Evolutionary conservation across 371 early-diverging fungal genomes (phyloP).

Genomic region (Lichtheimia ornata): DNA sequence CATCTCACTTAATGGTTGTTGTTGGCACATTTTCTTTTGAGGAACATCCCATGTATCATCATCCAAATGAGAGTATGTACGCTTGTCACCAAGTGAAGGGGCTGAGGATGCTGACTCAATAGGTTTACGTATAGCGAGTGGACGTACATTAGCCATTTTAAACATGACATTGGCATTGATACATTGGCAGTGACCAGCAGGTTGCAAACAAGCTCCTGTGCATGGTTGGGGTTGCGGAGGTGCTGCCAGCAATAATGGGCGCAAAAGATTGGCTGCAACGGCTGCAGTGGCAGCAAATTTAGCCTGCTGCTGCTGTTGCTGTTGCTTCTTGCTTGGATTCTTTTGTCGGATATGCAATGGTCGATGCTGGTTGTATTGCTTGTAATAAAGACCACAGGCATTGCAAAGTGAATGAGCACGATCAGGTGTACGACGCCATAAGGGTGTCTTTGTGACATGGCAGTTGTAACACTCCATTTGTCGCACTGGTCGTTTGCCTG

Average conservation of each 20-base stretch:
- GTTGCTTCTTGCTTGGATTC: slow-evolving; percentile 16
- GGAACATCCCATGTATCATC: neutral
- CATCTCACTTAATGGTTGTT: slow-evolving; percentile 20
- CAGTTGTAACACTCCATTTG: slow-evolving; percentile 81
- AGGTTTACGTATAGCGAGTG: neutral
- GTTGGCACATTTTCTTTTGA: slow-evolving; percentile 1
- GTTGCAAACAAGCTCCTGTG: neutral
- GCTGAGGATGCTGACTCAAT: neutral
- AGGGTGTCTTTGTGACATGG: slow-evolving; percentile 76
- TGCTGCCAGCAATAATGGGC: neutral
- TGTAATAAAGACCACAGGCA: slow-evolving; percentile 83
- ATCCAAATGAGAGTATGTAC: neutral
- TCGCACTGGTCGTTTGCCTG: slow-evolving; percentile 42
- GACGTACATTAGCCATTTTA: neutral
- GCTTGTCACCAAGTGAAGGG: too few species aligned
- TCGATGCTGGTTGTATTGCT: slow-evolving; percentile 72
- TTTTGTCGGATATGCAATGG: slow-evolving; percentile 67
- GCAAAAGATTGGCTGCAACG: slow-evolving; percentile 11
- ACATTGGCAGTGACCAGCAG: neutral
- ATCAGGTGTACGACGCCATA: slow-evolving; percentile 83
- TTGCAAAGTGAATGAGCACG: slow-evolving; percentile 79
- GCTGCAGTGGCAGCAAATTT: slow-evolving; percentile 9
- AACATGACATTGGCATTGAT: neutral
- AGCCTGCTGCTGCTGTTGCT: slow-evolving; percentile 10
- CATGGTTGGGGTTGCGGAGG: slow-evolving; percentile 10